Conservation (phyloP, 768 basidiomycete genomes). For the Exidia glandulosa region DNA sequence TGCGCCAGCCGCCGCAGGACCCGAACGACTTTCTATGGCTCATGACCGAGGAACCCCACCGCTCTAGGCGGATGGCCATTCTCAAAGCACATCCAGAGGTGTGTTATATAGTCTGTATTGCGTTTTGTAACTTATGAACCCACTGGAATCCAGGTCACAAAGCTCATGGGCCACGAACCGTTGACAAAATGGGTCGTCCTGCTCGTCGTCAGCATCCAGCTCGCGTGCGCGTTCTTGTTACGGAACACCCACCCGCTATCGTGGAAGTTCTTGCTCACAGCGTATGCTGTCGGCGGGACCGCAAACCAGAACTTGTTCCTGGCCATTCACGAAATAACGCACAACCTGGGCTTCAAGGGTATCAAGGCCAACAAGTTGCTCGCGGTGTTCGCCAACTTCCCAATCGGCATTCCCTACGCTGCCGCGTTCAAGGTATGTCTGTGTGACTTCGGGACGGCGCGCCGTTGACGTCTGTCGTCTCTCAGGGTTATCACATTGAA, state of each 20-base stretch:
- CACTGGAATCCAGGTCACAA: constrained; percentile 53
- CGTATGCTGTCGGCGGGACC: constrained; percentile 86
- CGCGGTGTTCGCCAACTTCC: constrained; percentile 85
- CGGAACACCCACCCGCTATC: constrained; percentile 62
- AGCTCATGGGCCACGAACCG: constrained; percentile 92
- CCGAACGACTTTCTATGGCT: constrained; percentile 89
- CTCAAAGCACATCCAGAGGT: constrained; percentile 93
- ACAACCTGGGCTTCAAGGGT: constrained; percentile 86
- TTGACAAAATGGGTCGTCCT: constrained; percentile 87
- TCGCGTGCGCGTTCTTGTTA: constrained; percentile 51
- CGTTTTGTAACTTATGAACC: neutral
- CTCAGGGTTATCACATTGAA: constrained; percentile 82
- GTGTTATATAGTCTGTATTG: constrained; percentile 9
- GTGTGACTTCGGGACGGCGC: neutral
- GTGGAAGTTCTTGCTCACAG: constrained; percentile 56
- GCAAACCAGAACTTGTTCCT: constrained; percentile 97
- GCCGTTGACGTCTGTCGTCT: neutral
- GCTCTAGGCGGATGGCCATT: constrained; percentile 75
- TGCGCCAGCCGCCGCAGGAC: constrained; percentile 44
- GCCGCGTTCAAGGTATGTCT: constrained; percentile 80
- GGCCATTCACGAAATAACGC: constrained; percentile 97
- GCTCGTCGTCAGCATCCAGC: constrained; percentile 67
- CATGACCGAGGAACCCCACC: constrained; percentile 96
- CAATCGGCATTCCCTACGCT: constrained; percentile 90
- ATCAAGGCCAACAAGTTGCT: constrained; percentile 75